phyloP scores from a whole-genome alignment of 2,329 filamentous ascomycete genomes.

The Penicillium sp. region DNA sequence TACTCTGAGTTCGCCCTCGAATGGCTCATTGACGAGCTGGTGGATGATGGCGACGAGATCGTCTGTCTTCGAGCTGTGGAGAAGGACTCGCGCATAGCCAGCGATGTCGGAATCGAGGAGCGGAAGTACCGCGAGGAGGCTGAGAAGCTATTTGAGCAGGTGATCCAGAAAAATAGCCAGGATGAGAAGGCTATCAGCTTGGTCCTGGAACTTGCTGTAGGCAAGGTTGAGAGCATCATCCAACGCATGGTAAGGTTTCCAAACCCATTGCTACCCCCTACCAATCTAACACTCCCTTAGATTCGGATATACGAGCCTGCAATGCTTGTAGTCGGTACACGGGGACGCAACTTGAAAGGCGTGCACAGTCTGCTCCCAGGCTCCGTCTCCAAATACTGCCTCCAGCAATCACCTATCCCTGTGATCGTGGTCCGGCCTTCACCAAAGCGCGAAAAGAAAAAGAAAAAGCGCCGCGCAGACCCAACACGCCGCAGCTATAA shows the following conservation, averaged over 20 bases:
- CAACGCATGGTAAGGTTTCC: conserved; percentile 70
- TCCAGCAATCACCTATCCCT: conserved; percentile 89
- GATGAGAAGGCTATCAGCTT: conserved; percentile 78
- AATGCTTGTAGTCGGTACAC: conserved; percentile 85
- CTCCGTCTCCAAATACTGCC: conserved; percentile 89
- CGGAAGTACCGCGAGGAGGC: conserved; percentile 75
- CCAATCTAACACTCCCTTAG: conserved; percentile 45
- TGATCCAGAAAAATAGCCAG: conserved; percentile 75
- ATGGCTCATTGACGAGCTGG: conserved; percentile 87
- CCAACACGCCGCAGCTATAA: conserved; percentile 72
- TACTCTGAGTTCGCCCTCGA: conserved; percentile 91
- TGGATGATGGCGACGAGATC: conserved; percentile 90
- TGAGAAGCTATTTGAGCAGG: conserved; percentile 67
- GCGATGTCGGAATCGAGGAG: conserved; percentile 59
- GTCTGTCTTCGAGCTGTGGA: conserved; percentile 87
- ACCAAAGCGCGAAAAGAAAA: conserved; percentile 85
- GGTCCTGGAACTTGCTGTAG: conserved; percentile 81
- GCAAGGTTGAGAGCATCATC: conserved; percentile 86
- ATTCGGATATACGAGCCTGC: conserved; percentile 90
- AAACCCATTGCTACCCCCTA: neutral
- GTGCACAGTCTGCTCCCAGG: conserved; percentile 84
- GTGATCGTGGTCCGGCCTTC: conserved; percentile 88
- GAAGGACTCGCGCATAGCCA: conserved; percentile 70
- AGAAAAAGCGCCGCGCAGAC: conserved; percentile 77
- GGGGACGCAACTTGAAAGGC: conserved; percentile 78